A percentile compares a stretch with the other conserved stretches of the same genome.
These are phyloP conservation scores for Xanthoconium purpureum DNA, from an alignment of 768 basidiomycete genomes.

Conservation along the genomic window DNA sequence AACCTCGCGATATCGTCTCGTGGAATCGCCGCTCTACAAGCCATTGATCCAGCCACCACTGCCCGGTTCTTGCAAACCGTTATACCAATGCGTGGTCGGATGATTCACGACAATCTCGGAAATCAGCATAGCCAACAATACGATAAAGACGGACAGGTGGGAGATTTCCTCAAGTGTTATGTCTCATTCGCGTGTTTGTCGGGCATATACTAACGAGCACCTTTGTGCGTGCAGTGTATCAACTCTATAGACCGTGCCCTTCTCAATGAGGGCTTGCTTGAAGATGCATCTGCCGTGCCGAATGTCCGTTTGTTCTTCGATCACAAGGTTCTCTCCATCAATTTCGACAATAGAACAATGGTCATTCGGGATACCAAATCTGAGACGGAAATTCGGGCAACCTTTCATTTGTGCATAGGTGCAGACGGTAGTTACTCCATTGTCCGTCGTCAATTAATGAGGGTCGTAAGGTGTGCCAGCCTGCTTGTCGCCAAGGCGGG, in stretches of 20 bases:
- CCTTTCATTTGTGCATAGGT: slow-evolving; percentile 83
- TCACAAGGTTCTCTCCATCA: slow-evolving; percentile 72
- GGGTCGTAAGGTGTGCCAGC: slow-evolving; percentile 73
- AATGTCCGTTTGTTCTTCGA: slow-evolving; percentile 74
- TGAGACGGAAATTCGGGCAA: slow-evolving; percentile 42
- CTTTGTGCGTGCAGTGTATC: slow-evolving; percentile 63
- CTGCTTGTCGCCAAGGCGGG: slow-evolving; percentile 1
- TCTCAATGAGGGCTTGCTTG: slow-evolving; percentile 82
- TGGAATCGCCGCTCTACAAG: slow-evolving; percentile 83
- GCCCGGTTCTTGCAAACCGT: slow-evolving; percentile 70
- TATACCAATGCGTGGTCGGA: slow-evolving; percentile 93
- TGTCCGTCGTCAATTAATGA: slow-evolving; percentile 92
- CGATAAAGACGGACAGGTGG: slow-evolving; percentile 84
- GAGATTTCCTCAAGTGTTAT: slow-evolving; percentile 28
- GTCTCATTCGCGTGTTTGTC: slow-evolving; percentile 22
- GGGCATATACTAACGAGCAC: slow-evolving; percentile 22
- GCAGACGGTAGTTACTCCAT: slow-evolving; percentile 94
- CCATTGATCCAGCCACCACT: slow-evolving; percentile 69
- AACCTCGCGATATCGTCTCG: slow-evolving; percentile 95
- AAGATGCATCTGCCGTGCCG: slow-evolving; percentile 60
- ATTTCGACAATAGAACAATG: slow-evolving; percentile 67
- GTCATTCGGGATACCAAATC: slow-evolving; percentile 46
- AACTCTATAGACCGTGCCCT: slow-evolving; percentile 89
- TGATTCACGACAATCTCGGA: slow-evolving; percentile 83
- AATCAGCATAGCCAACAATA: slow-evolving; percentile 80